These are phyloP conservation scores for Candida sonorensis DNA, from an alignment of 805 yeast species.

Conservation along the genomic window DNA sequence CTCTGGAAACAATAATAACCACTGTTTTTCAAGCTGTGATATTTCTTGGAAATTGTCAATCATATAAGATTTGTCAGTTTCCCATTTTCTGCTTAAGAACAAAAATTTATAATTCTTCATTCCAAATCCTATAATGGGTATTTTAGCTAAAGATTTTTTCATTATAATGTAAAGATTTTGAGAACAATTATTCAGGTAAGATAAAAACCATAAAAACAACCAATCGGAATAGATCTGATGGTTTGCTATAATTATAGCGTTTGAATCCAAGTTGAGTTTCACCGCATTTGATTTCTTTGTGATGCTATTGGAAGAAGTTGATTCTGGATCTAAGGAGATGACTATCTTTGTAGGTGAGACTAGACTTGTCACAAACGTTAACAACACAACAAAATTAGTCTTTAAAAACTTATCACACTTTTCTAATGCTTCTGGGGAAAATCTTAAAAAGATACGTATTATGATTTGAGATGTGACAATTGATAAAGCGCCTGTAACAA, in stretches of 20 bases:
- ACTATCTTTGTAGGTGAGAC: constrained; percentile 48
- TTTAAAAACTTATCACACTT: constrained; percentile 47
- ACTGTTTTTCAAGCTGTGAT: constrained; percentile 38
- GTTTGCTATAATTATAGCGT: constrained; percentile 62
- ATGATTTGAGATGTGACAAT: constrained; percentile 41
- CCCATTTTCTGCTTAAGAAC: constrained; percentile 83
- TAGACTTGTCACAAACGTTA: constrained; percentile 43
- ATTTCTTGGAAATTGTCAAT: constrained; percentile 45
- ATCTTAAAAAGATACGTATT: constrained; percentile 23
- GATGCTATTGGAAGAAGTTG: constrained; percentile 5
- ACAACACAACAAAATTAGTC: constrained; percentile 46
- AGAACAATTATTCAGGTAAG: constrained; percentile 60
- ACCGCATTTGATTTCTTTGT: constrained; percentile 5
- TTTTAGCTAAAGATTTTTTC: constrained; percentile 60
- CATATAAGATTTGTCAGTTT: constrained; percentile 56
- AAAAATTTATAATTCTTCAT: constrained; percentile 75
- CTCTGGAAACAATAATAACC: constrained; percentile 82
- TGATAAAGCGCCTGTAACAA: constrained; percentile 34
- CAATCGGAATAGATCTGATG: constrained; percentile 95
- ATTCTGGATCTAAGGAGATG: constrained; percentile 32
- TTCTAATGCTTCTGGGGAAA: constrained; percentile 25
- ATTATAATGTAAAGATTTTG: constrained; percentile 66
- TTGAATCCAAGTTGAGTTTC: constrained; percentile 16
- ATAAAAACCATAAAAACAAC: constrained; percentile 83
- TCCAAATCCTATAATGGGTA: constrained; percentile 82